A percentile compares a stretch with the other conserved stretches of the same genome.
Evolutionary conservation across 108 stramenopile species (phyloP).

Genomic region (Cyclotella atomus): DNA sequence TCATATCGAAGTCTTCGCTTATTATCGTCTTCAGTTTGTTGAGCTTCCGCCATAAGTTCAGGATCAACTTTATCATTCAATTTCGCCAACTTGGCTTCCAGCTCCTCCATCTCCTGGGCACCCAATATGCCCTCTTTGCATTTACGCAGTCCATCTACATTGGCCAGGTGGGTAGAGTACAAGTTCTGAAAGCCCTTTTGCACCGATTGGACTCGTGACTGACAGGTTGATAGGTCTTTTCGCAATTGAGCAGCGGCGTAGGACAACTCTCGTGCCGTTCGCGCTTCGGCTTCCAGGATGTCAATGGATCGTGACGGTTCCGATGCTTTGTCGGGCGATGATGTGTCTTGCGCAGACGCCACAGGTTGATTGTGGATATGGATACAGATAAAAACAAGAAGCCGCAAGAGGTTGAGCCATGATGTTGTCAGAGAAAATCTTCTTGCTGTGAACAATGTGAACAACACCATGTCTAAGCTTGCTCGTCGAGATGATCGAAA

Average conservation of each 20-base stretch:
- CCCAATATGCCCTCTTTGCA: constrained; percentile 32
- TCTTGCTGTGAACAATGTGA: too few relatives aligned
- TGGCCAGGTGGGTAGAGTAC: constrained; percentile 20
- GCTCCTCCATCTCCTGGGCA: not conserved
- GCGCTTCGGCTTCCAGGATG: constrained; percentile 47
- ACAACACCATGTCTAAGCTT: too few relatives aligned
- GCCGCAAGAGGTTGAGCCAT: not conserved
- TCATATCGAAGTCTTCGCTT: constrained; percentile 7
- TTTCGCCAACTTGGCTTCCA: not conserved
- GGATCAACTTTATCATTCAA: not conserved
- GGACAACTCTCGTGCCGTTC: constrained; percentile 37
- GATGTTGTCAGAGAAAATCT: too few relatives aligned
- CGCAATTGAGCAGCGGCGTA: constrained; percentile 6
- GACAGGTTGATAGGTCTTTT: constrained; percentile 25
- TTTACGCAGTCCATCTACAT: constrained; percentile 34
- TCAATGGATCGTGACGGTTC: not conserved
- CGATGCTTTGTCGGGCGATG: not conserved
- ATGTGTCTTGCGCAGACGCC: not conserved
- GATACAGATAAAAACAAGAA: not conserved
- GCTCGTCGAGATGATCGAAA: too few relatives aligned
- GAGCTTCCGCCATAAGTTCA: constrained; percentile 16
- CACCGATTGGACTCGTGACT: constrained; percentile 21
- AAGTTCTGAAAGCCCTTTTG: constrained; percentile 32
- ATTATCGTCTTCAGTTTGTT: constrained; percentile 4
- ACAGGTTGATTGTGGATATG: not conserved